These are phyloP conservation scores for Coffea canephora DNA, from an alignment of 257 asterid species.

Conservation along the genomic window DNA sequence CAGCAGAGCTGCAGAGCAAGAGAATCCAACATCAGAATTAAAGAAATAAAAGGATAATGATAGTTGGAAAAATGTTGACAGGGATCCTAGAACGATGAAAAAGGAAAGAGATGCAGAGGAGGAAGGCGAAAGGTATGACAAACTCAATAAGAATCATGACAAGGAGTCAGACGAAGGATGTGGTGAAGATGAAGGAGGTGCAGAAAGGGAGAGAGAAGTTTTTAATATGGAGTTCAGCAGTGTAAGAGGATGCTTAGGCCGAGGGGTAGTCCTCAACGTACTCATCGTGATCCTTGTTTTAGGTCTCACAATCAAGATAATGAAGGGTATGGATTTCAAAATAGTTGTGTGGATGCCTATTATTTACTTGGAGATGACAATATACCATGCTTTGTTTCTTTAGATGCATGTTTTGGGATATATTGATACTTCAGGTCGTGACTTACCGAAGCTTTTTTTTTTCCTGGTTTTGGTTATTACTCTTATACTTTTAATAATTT, in stretches of 20 bases:
- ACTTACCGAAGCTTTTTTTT: not conserved
- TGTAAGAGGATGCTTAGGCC: slow-evolving; percentile 87
- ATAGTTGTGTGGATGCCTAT: not conserved
- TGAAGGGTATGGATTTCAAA: slow-evolving; percentile 64
- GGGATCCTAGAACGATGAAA: slow-evolving; percentile 64
- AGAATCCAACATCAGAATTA: slow-evolving; percentile 41
- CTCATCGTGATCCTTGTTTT: slow-evolving; percentile 61
- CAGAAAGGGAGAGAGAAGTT: slow-evolving; percentile 65
- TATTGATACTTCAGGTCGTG: too few species aligned
- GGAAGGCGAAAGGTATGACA: slow-evolving; percentile 78
- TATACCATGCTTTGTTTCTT: not conserved
- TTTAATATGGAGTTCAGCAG: slow-evolving; percentile 78
- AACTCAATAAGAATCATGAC: slow-evolving; percentile 62
- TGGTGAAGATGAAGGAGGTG: slow-evolving; percentile 62
- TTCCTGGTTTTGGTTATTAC: not conserved
- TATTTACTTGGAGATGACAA: not conserved
- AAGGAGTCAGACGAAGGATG: slow-evolving; percentile 73
- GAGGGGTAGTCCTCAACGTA: slow-evolving; percentile 87
- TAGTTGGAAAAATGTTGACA: slow-evolving; percentile 60
- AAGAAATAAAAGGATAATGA: slow-evolving; percentile 70
- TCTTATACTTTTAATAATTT: not conserved
- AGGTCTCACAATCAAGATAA: slow-evolving; percentile 61
- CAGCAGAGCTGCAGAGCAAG: slow-evolving; percentile 58
- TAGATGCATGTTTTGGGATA: not conserved
- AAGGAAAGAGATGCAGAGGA: slow-evolving; percentile 79